Conservation (phyloP, 1,139 yeast genomes). For the Yamadazyma siamensis region DNA sequence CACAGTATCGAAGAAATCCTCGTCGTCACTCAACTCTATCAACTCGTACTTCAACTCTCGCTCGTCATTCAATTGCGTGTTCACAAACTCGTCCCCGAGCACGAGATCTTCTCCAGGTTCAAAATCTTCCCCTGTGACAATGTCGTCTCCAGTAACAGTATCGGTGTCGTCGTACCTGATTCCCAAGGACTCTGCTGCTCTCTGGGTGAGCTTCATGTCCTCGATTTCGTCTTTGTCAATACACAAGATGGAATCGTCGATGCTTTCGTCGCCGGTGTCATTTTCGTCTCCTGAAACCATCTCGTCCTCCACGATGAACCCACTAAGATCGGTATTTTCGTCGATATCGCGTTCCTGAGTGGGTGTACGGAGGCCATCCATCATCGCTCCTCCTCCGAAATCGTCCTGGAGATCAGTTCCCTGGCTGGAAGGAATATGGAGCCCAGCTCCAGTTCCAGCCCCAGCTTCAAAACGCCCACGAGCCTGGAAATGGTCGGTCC, state of each 20-base stretch:
- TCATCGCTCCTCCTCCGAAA: conserved; percentile 39
- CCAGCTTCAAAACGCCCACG: too few species aligned
- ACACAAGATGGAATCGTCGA: conserved; percentile 9
- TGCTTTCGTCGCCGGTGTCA: conserved; percentile 14
- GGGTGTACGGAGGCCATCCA: conserved; percentile 40
- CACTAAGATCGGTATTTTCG: conserved; percentile 27
- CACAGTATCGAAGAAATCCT: too few species aligned
- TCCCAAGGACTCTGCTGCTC: conserved; percentile 28
- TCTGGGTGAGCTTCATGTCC: conserved; percentile 27
- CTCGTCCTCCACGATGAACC: conserved; percentile 33
- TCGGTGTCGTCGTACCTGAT: conserved; percentile 18
- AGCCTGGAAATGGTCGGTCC: too few species aligned
- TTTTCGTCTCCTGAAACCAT: conserved; percentile 6
- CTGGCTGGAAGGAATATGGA: conserved; percentile 1
- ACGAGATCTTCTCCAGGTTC: conserved; percentile 11
- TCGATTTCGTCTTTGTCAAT: conserved; percentile 21
- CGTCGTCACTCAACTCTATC: conserved; percentile 32
- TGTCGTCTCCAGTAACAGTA: conserved; percentile 18
- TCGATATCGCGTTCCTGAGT: conserved; percentile 32
- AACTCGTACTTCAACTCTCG: conserved; percentile 32
- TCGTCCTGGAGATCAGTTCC: conserved; percentile 33
- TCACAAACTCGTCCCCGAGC: conserved; percentile 14
- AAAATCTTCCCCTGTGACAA: conserved; percentile 25
- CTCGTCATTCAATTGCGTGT: conserved; percentile 43
- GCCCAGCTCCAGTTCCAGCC: too few species aligned